phyloP scores from a whole-genome alignment of 805 yeast species.

The Ogataea nakhonphanomensis region DNA sequence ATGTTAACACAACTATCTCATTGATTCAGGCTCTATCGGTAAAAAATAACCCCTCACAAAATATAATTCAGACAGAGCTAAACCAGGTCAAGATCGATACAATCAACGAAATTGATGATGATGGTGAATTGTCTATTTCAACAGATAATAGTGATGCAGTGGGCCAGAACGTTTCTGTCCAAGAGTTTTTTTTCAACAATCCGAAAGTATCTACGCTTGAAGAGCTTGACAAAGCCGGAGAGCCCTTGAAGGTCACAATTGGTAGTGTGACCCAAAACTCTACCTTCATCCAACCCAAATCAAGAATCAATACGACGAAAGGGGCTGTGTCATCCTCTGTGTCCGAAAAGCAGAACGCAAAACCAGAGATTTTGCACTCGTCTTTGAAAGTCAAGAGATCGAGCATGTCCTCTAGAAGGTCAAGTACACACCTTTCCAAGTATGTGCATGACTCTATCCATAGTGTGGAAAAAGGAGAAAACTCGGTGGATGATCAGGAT shows the following conservation, averaged over 20 bases:
- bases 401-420: slow-evolving; percentile 12
- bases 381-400: slow-evolving; percentile 20
- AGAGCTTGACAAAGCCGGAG: slow-evolving; percentile 12
- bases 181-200: slow-evolving; percentile 48
- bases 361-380: slow-evolving; percentile 20
- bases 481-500: slow-evolving; percentile 1
- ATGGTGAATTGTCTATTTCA: slow-evolving; percentile 15
- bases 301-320: slow-evolving; percentile 6
- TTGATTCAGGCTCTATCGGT: slow-evolving; percentile 24
- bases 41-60: slow-evolving; percentile 11
- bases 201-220: slow-evolving; percentile 21
- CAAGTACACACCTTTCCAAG: slow-evolving; percentile 8
- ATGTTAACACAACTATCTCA: slow-evolving; percentile 22
- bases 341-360: slow-evolving; percentile 16
- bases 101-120: slow-evolving; percentile 13
- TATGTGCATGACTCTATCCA: not conserved
- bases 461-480: not conserved
- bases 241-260: slow-evolving; percentile 3
- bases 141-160: slow-evolving; percentile 8
- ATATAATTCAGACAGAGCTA: slow-evolving; percentile 9
- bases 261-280: slow-evolving; percentile 12
- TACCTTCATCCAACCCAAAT: slow-evolving; percentile 28
- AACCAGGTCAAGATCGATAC: slow-evolving; percentile 2
- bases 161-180: slow-evolving; percentile 40
- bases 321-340: slow-evolving; percentile 15